These are phyloP conservation scores for Rosa persica DNA, from an alignment of 306 rosid species.

Conservation along the genomic window DNA sequence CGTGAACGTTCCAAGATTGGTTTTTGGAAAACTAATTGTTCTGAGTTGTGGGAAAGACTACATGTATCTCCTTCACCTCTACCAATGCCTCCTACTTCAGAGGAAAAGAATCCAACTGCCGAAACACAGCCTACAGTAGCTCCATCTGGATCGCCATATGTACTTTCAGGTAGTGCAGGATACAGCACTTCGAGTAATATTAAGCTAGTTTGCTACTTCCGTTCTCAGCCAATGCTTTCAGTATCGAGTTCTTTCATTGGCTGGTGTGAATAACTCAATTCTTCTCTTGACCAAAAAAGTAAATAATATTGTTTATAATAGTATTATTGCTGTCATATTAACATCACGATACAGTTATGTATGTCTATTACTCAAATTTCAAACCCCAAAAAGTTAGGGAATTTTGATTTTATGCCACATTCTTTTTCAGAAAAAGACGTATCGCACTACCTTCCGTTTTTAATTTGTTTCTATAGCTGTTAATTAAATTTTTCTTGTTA, in stretches of 20 bases:
- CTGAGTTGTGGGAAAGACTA: conserved; percentile 85
- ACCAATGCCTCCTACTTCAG: conserved; percentile 46
- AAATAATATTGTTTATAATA: too few species aligned
- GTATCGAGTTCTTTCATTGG: neutral
- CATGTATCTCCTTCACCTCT: conserved; percentile 52
- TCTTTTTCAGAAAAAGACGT: neutral
- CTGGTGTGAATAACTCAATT: neutral
- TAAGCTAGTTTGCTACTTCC: neutral
- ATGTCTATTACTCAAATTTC: neutral
- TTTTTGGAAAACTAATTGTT: conserved; percentile 98
- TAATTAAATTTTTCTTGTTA: neutral
- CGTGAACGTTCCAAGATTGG: conserved; percentile 78
- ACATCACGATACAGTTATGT: neutral
- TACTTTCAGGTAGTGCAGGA: conserved; percentile 49
- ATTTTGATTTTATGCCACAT: neutral
- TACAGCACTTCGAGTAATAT: conserved; percentile 21
- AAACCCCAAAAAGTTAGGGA: neutral
- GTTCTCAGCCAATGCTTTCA: neutral
- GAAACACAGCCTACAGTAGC: conserved; percentile 49
- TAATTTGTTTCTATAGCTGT: neutral
- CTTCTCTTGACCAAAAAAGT: neutral
- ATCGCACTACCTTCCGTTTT: neutral
- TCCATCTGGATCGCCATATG: conserved; percentile 55
- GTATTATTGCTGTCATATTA: neutral
- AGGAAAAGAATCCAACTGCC: conserved; percentile 32